Evolutionary conservation across 768 basidiomycete genomes (phyloP).

Genomic region (Naganishia vaughanmartiniae): DNA sequence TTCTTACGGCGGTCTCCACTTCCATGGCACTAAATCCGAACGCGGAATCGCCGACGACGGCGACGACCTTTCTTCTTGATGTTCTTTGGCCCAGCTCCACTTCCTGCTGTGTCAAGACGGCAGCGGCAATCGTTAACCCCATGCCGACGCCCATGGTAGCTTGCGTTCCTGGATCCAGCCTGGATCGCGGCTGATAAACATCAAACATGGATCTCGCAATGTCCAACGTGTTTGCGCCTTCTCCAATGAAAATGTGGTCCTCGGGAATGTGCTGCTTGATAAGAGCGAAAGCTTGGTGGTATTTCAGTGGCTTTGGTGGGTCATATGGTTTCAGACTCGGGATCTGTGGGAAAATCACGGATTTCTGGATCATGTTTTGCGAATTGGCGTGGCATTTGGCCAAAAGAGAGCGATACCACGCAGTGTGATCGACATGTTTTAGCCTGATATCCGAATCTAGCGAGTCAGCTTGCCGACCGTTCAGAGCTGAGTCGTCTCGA

Average conservation of each 20-base stretch:
- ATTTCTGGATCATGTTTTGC: conserved; percentile 29
- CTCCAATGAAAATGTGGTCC: conserved; percentile 35
- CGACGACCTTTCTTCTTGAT: conserved; percentile 31
- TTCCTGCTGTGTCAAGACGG: conserved; percentile 20
- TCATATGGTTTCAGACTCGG: conserved; percentile 4
- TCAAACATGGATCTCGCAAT: conserved; percentile 37
- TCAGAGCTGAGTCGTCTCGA: not conserved
- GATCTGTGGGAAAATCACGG: conserved; percentile 24
- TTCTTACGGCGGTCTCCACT: conserved; percentile 37
- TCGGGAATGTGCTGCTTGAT: conserved; percentile 32
- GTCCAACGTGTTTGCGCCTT: conserved; percentile 40
- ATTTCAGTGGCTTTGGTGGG: conserved; percentile 30
- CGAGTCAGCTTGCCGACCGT: not conserved
- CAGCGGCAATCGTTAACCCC: conserved; percentile 36
- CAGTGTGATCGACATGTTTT: conserved; percentile 14
- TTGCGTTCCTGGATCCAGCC: conserved; percentile 35
- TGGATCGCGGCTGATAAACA: conserved; percentile 32
- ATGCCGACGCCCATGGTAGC: conserved; percentile 40
- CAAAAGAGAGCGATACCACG: conserved; percentile 29
- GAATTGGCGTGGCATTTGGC: conserved; percentile 30
- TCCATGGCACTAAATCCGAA: conserved; percentile 39
- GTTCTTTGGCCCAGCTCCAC: conserved; percentile 11
- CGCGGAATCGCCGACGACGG: conserved; percentile 37
- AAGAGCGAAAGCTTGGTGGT: conserved; percentile 36
- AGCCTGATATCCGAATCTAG: conserved; percentile 15